Base-by-base conservation (phyloP, 352 stramenopile genomes). In the Elongisporangium anandrum region DNA sequence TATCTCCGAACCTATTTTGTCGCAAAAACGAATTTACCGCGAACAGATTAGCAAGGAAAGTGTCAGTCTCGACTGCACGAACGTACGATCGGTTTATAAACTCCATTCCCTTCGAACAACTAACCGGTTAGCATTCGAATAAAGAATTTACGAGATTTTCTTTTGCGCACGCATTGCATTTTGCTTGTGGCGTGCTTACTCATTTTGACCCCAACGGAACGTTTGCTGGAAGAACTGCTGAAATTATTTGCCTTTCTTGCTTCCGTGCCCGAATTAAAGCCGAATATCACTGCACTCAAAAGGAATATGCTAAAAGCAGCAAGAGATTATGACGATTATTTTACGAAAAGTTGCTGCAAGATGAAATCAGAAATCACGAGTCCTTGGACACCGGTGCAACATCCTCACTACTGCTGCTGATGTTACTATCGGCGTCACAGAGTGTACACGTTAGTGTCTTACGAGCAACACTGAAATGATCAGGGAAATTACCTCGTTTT, bases 401-500 rank as follows among this genome's bases (percentile, higher is more conserved):
- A 2, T 17, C n/a, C 24, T 60, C 26, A 23, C 24, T 60, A 17
- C 34, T 50, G 45, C 22, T 52, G 13, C 20, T 19, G n/a, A 16
- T 49, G 52, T 39, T 57, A 24, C 38, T 58, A 9, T 12, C 49
- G 29, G 1, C 34, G 17, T 4, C 34, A 45, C 0, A 45, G 34
- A 45, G 16, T 21, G n/a, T 9, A 29, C 10, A 20, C 22, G 12
- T 50, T 26, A 50, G 52, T 9, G 1, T 21, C 10, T 26, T 57
- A 45, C 48, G 39, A 21, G 54, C 52, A 54, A 60, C 26, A 59
- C 58, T 50, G 60, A 54, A 15, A 17, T 13, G 20, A 10, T 17
- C 29, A 9, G 34, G 26, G 34, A 45, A 17, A 3, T 45, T 49
- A 68, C 64, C 57, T 54, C 7, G 13, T 63, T 53, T 79, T 59